Percentiles rank a stretch among this genome's conserved stretches.
Conservation (phyloP, 2,329 filamentous ascomycete species). For the Fusarium neocosmosporiellum region DNA sequence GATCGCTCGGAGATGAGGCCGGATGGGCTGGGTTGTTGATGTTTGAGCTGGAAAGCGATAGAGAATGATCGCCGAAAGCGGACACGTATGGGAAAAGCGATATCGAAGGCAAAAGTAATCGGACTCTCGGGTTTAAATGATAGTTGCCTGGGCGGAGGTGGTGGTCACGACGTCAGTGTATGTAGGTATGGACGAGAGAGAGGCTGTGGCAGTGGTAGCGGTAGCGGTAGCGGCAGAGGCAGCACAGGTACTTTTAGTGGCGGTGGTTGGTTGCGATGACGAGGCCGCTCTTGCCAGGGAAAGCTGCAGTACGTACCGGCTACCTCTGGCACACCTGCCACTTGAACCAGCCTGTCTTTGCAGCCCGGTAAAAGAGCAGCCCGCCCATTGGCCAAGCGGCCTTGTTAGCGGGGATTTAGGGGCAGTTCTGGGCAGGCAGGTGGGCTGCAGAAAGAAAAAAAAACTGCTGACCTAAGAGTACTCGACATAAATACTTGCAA, state of each 20-base stretch:
- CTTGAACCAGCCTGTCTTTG: neutral
- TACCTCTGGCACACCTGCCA: neutral
- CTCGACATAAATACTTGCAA: neutral
- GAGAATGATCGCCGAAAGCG: neutral
- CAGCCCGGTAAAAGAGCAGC: slow-evolving; percentile 1
- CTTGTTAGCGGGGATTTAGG: neutral
- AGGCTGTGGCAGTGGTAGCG: slow-evolving; percentile 17
- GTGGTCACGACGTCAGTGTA: slow-evolving; percentile 33
- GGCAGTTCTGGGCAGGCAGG: slow-evolving; percentile 5
- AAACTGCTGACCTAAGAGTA: neutral
- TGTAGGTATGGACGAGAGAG: slow-evolving; percentile 27
- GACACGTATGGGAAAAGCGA: slow-evolving; percentile 14
- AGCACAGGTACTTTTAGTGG: slow-evolving; percentile 31
- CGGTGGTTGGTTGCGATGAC: slow-evolving; percentile 42
- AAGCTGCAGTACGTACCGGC: slow-evolving; percentile 24
- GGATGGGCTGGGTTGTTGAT: slow-evolving; percentile 5
- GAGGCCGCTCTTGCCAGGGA: slow-evolving; percentile 36
- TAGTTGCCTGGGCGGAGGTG: slow-evolving; percentile 36
- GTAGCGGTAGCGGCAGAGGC: slow-evolving; percentile 16
- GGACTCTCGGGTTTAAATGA: slow-evolving; percentile 7
- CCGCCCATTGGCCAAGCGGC: slow-evolving; percentile 15
- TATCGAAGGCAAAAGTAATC: slow-evolving; percentile 7
- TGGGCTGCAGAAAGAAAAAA: neutral
- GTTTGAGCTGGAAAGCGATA: slow-evolving; percentile 3
- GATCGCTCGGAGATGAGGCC: slow-evolving; percentile 28